Percentiles rank a stretch among this genome's conserved stretches.
Conservation (phyloP, 1,139 yeast species). For the Candida pseudoviswanathii region DNA sequence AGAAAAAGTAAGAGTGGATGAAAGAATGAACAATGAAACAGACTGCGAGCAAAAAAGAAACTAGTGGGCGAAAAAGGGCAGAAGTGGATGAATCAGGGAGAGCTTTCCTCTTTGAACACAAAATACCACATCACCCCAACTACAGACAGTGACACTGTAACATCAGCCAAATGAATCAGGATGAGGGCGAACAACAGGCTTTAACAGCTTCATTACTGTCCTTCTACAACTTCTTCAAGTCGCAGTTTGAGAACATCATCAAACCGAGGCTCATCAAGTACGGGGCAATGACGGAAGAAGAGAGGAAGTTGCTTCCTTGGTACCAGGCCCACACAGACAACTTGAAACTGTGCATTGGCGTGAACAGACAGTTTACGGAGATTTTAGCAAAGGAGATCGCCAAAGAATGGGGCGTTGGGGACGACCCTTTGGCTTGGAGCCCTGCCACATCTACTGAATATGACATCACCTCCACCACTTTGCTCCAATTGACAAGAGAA, state of each 20-base stretch:
- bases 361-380: conserved; percentile 52
- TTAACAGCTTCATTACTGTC: conserved; percentile 43
- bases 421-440: conserved; percentile 47
- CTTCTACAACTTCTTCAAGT: conserved; percentile 34
- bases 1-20: too few species aligned
- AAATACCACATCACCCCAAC: background rate
- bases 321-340: conserved; percentile 46
- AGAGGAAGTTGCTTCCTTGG: conserved; percentile 53
- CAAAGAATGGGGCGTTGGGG: conserved; percentile 52
- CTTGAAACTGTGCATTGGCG: conserved; percentile 47
- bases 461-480: conserved; percentile 62
- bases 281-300: conserved; percentile 37
- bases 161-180: conserved; percentile 15
- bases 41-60: too few species aligned
- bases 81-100: too few species aligned
- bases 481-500: conserved; percentile 71
- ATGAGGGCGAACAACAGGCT: conserved; percentile 39
- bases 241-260: conserved; percentile 38
- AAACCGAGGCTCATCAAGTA: conserved; percentile 36
- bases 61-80: too few species aligned
- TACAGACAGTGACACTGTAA: background rate
- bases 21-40: too few species aligned
- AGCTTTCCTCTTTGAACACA: background rate
- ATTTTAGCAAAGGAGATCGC: conserved; percentile 51
- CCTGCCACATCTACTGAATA: conserved; percentile 47